Conservation (phyloP, 2,329 filamentous ascomycete species). For the Aureobasidium zeae region DNA sequence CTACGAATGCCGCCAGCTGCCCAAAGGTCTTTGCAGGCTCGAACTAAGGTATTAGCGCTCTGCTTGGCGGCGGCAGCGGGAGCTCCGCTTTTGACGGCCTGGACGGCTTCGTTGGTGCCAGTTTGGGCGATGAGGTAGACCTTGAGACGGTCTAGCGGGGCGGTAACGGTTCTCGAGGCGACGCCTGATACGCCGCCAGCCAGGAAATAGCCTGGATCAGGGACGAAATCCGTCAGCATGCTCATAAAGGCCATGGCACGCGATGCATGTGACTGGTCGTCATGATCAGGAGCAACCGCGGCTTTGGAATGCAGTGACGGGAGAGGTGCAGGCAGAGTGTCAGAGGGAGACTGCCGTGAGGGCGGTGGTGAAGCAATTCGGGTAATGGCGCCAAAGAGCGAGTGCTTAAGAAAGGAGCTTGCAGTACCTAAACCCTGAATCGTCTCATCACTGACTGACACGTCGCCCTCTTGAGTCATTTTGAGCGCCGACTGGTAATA, state of each 20-base stretch:
- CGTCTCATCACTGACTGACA: slow-evolving; percentile 80
- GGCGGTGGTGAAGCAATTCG: slow-evolving; percentile 52
- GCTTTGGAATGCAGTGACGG: slow-evolving; percentile 12
- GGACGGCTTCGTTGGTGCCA: slow-evolving; percentile 49
- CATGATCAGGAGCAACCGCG: slow-evolving; percentile 8
- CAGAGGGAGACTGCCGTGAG: slow-evolving; percentile 52
- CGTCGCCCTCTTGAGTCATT: slow-evolving; percentile 89
- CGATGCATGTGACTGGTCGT: slow-evolving; percentile 10
- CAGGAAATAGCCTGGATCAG: slow-evolving; percentile 93
- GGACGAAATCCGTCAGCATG: slow-evolving; percentile 52
- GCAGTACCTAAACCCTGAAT: slow-evolving; percentile 88
- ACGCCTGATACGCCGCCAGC: slow-evolving; percentile 91
- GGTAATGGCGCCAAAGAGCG: slow-evolving; percentile 67
- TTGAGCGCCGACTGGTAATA: slow-evolving; percentile 87
- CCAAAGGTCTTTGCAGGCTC: slow-evolving; percentile 72
- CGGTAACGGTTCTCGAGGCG: slow-evolving; percentile 88
- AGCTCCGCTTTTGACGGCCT: slow-evolving; percentile 61
- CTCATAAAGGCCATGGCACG: slow-evolving; percentile 11
- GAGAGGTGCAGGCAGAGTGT: slow-evolving; percentile 38
- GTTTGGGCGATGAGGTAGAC: slow-evolving; percentile 96
- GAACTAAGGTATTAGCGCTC: slow-evolving; percentile 58
- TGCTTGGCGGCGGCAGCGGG: slow-evolving; percentile 55
- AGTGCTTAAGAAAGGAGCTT: slow-evolving; percentile 52
- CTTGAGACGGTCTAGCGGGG: slow-evolving; percentile 91
- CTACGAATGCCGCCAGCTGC: slow-evolving; percentile 76